Conservation (phyloP, 176 grass and related monocot species). For the Bolboschoenus planiculmis region DNA sequence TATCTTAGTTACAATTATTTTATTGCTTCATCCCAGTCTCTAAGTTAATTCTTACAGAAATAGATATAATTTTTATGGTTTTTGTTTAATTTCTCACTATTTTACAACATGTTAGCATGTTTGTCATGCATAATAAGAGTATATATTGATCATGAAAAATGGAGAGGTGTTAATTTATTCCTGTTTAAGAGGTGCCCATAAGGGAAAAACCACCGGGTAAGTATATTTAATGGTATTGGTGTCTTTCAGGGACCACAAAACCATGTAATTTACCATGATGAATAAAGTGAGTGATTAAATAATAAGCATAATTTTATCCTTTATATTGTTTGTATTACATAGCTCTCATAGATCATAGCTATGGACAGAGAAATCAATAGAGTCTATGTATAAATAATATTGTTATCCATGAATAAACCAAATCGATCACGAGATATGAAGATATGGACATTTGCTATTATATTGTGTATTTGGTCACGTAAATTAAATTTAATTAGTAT, state of each 20-base stretch:
- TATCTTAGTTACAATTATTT: neutral
- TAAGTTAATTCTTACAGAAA: neutral
- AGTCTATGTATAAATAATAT: neutral
- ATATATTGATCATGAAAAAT: neutral
- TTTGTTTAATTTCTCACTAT: neutral
- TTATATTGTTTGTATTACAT: neutral
- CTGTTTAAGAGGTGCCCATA: neutral
- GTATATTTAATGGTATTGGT: neutral
- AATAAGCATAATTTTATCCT: neutral
- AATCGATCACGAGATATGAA: neutral
- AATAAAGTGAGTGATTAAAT: neutral
- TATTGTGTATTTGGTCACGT: neutral
- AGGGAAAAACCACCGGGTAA: neutral
- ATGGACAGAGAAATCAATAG: neutral
- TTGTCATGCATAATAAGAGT: neutral
- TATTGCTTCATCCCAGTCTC: neutral
- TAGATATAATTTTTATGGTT: neutral
- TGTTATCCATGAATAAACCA: neutral
- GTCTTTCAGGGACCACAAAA: conserved; percentile 16
- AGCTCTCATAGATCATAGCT: neutral
- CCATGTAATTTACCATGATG: conserved; percentile 1
- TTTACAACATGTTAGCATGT: neutral
- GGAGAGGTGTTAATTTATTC: neutral
- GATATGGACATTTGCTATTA: neutral
- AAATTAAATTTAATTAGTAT: neutral